Evolutionary conservation across 768 basidiomycete genomes (phyloP).

Genomic region (Crucibulum laeve): DNA sequence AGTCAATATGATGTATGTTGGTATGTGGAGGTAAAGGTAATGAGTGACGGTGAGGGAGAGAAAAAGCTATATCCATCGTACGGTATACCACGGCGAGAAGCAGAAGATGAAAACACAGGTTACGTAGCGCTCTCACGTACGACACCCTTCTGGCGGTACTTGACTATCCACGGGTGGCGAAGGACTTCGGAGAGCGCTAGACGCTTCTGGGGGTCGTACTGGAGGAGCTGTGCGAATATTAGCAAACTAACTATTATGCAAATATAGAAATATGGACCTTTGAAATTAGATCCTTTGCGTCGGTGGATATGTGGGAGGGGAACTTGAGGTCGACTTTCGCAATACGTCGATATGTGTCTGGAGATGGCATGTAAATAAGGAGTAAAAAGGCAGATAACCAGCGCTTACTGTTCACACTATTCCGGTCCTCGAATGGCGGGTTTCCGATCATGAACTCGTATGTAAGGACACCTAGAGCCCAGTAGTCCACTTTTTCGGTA

Average conservation of each 20-base stretch:
- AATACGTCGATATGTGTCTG: conserved; percentile 90
- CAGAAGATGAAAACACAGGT: no score
- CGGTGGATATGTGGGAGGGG: conserved; percentile 52
- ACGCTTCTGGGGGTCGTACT: conserved; percentile 74
- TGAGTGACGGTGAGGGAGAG: no score
- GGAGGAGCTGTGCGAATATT: conserved; percentile 61
- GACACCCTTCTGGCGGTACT: conserved; percentile 49
- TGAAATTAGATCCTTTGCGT: conserved; percentile 63
- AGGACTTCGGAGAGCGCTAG: conserved; percentile 72
- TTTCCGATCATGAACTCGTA: conserved; percentile 91
- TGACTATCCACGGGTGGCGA: conserved; percentile 84
- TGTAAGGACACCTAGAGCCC: conserved; percentile 95
- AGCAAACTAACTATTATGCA: not conserved
- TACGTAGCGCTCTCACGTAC: conserved; percentile 17
- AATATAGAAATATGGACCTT: conserved; percentile 36
- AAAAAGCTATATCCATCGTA: no score
- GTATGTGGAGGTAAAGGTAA: no score
- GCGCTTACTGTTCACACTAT: conserved; percentile 64
- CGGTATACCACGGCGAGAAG: no score
- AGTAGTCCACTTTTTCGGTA: conserved; percentile 86
- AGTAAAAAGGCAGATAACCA: not conserved
- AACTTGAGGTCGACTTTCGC: conserved; percentile 79
- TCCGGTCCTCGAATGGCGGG: conserved; percentile 78
- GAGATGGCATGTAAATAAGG: conserved; percentile 2
- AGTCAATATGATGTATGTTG: no score